phyloP scores from a whole-genome alignment of 306 rosid species.

The Phaseolus lunatus region DNA sequence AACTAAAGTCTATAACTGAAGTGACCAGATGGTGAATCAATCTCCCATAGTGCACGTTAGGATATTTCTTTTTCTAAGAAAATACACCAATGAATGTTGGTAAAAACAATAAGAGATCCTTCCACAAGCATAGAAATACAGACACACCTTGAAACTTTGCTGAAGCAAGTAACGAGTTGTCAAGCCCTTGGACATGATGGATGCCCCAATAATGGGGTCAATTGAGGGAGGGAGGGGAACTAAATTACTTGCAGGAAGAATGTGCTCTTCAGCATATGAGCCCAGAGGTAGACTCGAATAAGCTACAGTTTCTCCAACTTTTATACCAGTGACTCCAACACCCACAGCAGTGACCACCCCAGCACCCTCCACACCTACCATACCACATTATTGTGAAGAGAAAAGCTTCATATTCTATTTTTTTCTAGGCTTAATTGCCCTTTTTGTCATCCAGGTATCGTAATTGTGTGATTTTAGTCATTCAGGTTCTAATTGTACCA shows the following conservation, averaged over 20 bases:
- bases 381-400: conserved; percentile 22
- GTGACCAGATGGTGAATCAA: not conserved
- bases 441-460: no score
- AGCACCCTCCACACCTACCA: conserved; percentile 79
- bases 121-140: not conserved
- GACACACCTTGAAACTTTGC: conserved; percentile 70
- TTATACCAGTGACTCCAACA: conserved; percentile 66
- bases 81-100: not conserved
- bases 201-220: conserved; percentile 71
- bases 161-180: conserved; percentile 65
- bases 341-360: conserved; percentile 79
- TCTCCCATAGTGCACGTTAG: no score
- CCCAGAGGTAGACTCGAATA: conserved; percentile 75
- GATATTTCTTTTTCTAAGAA: not conserved
- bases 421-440: no score
- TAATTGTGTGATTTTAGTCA: no score
- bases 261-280: conserved; percentile 84
- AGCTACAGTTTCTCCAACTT: conserved; percentile 78
- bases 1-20: not conserved
- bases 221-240: conserved; percentile 75
- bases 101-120: not conserved
- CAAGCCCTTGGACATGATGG: conserved; percentile 75
- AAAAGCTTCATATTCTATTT: not conserved
- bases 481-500: no score
- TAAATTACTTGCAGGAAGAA: conserved; percentile 70